These are phyloP conservation scores for Metschnikowia continentalis DNA, from an alignment of 805 yeast genomes.

Conservation along the genomic window DNA sequence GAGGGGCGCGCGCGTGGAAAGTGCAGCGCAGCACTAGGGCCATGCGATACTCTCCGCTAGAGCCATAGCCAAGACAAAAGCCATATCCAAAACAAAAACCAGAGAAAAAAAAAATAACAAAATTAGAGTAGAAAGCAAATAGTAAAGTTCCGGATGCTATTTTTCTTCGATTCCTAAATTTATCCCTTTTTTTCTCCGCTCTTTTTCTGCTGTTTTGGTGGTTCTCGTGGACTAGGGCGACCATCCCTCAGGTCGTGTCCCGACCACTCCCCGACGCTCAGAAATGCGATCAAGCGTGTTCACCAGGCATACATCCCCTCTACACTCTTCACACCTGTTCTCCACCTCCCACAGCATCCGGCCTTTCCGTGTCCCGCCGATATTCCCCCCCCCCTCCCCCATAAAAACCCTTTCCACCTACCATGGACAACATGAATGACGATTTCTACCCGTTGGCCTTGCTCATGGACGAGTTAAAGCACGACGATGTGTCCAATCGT, in stretches of 20 bases:
- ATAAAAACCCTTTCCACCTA: not conserved
- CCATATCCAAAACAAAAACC: no score
- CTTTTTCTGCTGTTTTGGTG: no score
- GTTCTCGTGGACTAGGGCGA: not conserved
- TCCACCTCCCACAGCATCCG: slow-evolving; percentile 1
- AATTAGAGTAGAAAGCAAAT: no score
- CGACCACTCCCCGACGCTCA: slow-evolving; percentile 12
- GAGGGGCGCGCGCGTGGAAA: no score
- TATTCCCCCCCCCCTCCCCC: not conserved
- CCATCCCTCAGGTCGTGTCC: slow-evolving; percentile 10
- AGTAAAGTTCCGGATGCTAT: no score
- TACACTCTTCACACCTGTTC: not conserved
- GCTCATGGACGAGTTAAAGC: slow-evolving; percentile 93
- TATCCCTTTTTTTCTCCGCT: no score
- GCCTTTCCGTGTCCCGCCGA: not conserved
- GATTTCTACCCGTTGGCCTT: slow-evolving; percentile 92
- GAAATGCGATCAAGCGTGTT: slow-evolving; percentile 4
- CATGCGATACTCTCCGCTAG: no score
- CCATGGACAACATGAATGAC: slow-evolving; percentile 33
- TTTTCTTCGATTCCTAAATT: no score
- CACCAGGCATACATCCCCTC: not conserved
- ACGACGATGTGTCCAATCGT: slow-evolving; percentile 91
- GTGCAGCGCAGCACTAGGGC: no score
- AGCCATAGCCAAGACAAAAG: no score
- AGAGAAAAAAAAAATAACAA: no score